Evolutionary conservation across 768 basidiomycete genomes (phyloP).

Genomic region (Mycena venus): DNA sequence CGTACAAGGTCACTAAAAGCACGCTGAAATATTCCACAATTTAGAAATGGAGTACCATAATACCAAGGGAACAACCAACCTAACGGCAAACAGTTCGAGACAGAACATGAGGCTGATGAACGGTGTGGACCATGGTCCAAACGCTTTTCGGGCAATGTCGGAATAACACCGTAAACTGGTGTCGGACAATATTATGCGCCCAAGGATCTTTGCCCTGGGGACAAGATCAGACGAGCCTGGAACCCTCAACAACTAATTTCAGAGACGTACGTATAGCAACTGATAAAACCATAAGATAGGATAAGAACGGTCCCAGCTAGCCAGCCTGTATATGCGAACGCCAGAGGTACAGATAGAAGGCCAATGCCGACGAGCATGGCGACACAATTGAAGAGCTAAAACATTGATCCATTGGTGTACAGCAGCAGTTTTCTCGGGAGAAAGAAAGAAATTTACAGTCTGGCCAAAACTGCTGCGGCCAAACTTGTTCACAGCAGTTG

Average conservation of each 20-base stretch:
- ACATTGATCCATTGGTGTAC: conserved; percentile 4
- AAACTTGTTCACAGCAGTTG: conserved; percentile 48
- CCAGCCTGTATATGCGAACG: conserved; percentile 95
- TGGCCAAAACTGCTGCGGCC: conserved; percentile 82
- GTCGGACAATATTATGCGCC: conserved; percentile 79
- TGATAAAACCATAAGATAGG: conserved; percentile 80
- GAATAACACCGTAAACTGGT: conserved; percentile 83
- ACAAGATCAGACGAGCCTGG: conserved; percentile 7
- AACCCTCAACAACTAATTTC: too few relatives aligned
- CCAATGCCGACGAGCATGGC: conserved; percentile 91
- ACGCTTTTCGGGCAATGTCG: conserved; percentile 91
- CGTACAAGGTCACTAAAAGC: conserved; percentile 89
- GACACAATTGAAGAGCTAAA: conserved; percentile 88
- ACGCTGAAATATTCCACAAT: conserved; percentile 63
- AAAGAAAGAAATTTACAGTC: conserved; percentile 63
- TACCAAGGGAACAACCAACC: conserved; percentile 55
- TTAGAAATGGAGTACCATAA: not conserved
- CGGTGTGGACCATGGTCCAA: conserved; percentile 78
- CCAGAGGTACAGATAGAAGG: conserved; percentile 90
- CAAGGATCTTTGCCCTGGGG: conserved; percentile 87
- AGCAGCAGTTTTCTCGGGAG: not conserved
- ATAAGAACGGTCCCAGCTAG: conserved; percentile 80
- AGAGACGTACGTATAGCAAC: conserved; percentile 87
- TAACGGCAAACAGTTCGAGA: conserved; percentile 87
- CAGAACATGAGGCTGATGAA: conserved; percentile 84